Conservation (phyloP, 805 yeast species). For the Starmerella gropengiesseri region DNA sequence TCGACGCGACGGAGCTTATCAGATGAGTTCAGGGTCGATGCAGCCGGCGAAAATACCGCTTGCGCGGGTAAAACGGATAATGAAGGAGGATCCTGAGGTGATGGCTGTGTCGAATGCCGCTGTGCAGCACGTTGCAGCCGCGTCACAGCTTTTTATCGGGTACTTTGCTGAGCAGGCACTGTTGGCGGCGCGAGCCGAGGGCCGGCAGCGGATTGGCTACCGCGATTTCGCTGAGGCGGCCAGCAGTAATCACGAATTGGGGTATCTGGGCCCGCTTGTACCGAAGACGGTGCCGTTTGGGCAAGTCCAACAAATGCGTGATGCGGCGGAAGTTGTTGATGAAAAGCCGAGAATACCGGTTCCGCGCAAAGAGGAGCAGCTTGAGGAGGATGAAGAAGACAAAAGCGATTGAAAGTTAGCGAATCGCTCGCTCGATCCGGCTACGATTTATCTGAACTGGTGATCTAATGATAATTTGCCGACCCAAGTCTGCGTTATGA, state of each 20-base stretch:
- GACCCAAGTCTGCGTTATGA: too few species aligned
- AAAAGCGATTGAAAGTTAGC: constrained; percentile 7
- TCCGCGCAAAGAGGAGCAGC: constrained; percentile 19
- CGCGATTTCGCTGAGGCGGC: constrained; percentile 61
- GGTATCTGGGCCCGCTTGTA: constrained; percentile 54
- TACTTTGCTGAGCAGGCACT: constrained; percentile 62
- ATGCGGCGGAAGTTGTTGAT: constrained; percentile 8
- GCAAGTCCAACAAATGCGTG: constrained; percentile 13
- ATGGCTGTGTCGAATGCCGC: constrained; percentile 57
- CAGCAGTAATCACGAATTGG: constrained; percentile 44
- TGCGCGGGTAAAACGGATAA: constrained; percentile 56
- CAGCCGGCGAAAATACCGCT: constrained; percentile 40
- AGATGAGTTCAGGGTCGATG: constrained; percentile 4
- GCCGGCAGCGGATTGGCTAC: constrained; percentile 59
- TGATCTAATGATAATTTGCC: too few species aligned
- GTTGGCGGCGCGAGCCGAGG: constrained; percentile 50
- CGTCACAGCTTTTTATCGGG: constrained; percentile 64
- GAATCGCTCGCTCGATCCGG: not conserved
- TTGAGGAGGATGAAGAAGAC: constrained; percentile 20
- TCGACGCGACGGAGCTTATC: not conserved
- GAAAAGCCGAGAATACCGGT: constrained; percentile 18
- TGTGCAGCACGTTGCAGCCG: constrained; percentile 64
- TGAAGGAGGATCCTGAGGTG: constrained; percentile 68
- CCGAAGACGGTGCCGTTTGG: constrained; percentile 35
- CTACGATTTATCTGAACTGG: not conserved